Conservation (phyloP, 352 stramenopile species). For the Phytopythium ostracodes region DNA sequence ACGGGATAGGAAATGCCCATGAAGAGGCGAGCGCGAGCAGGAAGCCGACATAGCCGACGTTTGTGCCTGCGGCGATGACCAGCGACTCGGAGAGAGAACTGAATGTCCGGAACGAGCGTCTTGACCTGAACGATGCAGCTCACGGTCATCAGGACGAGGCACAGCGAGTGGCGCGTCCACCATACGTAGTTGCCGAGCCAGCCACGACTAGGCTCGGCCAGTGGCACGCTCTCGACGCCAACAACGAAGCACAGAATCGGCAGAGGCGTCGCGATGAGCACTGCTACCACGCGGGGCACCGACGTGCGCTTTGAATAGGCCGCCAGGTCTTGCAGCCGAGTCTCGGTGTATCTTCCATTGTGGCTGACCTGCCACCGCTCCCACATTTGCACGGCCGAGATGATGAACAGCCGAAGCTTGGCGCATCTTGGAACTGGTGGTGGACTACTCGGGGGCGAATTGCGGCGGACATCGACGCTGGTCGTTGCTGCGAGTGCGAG, state of each 20-base stretch:
- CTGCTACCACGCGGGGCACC: neutral
- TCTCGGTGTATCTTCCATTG: constrained; percentile 2
- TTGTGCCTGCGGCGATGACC: neutral
- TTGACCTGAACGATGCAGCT: constrained; percentile 3
- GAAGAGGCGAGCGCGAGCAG: constrained; percentile 13
- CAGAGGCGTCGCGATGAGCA: neutral
- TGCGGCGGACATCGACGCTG: neutral
- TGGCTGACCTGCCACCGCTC: constrained; percentile 7
- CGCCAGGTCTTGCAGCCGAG: neutral
- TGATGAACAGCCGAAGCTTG: neutral
- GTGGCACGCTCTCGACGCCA: constrained; percentile 2
- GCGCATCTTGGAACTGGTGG: neutral
- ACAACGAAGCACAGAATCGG: constrained; percentile 6
- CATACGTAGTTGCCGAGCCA: constrained; percentile 3
- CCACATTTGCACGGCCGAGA: neutral
- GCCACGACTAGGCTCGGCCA: neutral
- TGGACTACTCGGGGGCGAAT: neutral
- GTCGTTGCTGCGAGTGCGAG: neutral
- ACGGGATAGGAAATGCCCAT: constrained; percentile 23
- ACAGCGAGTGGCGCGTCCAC: constrained; percentile 5
- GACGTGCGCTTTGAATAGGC: constrained; percentile 2
- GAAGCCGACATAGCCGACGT: constrained; percentile 16
- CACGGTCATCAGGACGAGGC: neutral
- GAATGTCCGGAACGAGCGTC: neutral
- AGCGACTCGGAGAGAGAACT: neutral